phyloP scores from a whole-genome alignment of 2,329 filamentous ascomycete species.

The Alternaria triticimaculans region DNA sequence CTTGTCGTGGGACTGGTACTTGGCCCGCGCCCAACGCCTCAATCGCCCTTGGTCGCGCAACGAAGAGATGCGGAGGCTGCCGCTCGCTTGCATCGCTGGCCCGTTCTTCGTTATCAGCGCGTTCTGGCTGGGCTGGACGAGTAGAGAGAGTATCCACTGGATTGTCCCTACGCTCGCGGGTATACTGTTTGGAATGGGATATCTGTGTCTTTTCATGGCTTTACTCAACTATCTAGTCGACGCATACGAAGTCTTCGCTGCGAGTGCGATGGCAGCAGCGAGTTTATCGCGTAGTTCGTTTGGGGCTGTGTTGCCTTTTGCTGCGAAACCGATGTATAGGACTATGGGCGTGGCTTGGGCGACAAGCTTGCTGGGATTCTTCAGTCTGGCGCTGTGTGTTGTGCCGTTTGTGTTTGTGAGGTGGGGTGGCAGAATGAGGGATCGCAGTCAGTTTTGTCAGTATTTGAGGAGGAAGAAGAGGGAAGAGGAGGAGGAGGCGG shows the following conservation, averaged over 20 bases:
- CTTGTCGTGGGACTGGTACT: conserved; percentile 68
- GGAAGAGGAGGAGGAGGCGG: conserved; percentile 34
- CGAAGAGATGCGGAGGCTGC: conserved; percentile 73
- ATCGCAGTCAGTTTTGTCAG: conserved; percentile 67
- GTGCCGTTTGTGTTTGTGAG: conserved; percentile 66
- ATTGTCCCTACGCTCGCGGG: conserved; percentile 52
- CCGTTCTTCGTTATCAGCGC: conserved; percentile 59
- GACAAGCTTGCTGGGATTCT: conserved; percentile 58
- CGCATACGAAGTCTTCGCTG: conserved; percentile 77
- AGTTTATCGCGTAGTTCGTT: conserved; percentile 75
- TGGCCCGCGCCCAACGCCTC: conserved; percentile 58
- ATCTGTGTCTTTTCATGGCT: conserved; percentile 59
- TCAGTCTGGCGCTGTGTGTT: conserved; percentile 58
- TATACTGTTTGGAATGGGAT: conserved; percentile 55
- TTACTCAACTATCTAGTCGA: conserved; percentile 67
- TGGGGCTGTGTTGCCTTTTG: conserved; percentile 66
- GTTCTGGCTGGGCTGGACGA: conserved; percentile 56
- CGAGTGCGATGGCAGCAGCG: conserved; percentile 82
- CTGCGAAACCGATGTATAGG: conserved; percentile 65
- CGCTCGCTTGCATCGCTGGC: conserved; percentile 73
- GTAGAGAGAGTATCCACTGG: conserved; percentile 50
- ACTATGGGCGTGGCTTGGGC: conserved; percentile 74
- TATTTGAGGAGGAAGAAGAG: conserved; percentile 56
- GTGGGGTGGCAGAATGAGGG: conserved; percentile 62
- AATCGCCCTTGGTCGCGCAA: conserved; percentile 64